Conservation (phyloP, 2,329 filamentous ascomycete species). For the Calonectria naviculata region DNA sequence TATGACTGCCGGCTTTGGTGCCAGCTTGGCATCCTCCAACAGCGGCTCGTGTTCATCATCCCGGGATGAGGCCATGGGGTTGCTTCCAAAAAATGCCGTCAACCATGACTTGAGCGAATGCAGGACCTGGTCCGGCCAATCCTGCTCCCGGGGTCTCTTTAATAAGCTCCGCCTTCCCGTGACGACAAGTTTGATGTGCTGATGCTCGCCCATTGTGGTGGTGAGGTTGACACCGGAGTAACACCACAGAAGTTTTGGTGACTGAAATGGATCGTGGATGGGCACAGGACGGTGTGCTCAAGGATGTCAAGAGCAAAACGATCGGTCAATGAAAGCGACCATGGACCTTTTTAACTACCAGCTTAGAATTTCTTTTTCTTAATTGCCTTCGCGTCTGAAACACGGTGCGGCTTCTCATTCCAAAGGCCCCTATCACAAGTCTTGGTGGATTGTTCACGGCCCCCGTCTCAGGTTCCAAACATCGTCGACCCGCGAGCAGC, state of each 20-base stretch:
- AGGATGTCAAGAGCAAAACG: neutral
- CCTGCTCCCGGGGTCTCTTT: neutral
- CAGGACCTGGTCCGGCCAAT: slow-evolving; percentile 27
- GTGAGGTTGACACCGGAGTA: neutral
- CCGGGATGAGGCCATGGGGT: neutral
- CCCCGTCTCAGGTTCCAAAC: neutral
- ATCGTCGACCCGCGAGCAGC: neutral
- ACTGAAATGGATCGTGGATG: slow-evolving; percentile 10
- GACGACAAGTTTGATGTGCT: slow-evolving; percentile 32
- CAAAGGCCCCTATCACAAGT: neutral
- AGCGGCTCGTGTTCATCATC: slow-evolving; percentile 38
- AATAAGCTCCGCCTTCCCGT: neutral
- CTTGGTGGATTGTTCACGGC: slow-evolving; percentile 1
- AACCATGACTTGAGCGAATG: slow-evolving; percentile 28
- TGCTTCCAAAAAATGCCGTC: neutral
- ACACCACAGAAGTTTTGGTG: neutral
- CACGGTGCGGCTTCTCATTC: neutral
- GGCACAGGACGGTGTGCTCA: neutral
- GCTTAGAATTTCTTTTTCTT: neutral
- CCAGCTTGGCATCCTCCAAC: slow-evolving; percentile 22
- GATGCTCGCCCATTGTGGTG: slow-evolving; percentile 19
- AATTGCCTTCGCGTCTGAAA: neutral
- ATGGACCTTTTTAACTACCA: neutral
- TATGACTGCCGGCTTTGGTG: slow-evolving; percentile 54
- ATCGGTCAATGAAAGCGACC: neutral